phyloP scores from a whole-genome alignment of 148 eudicot species.

The Fagopyrum homotropicum region DNA sequence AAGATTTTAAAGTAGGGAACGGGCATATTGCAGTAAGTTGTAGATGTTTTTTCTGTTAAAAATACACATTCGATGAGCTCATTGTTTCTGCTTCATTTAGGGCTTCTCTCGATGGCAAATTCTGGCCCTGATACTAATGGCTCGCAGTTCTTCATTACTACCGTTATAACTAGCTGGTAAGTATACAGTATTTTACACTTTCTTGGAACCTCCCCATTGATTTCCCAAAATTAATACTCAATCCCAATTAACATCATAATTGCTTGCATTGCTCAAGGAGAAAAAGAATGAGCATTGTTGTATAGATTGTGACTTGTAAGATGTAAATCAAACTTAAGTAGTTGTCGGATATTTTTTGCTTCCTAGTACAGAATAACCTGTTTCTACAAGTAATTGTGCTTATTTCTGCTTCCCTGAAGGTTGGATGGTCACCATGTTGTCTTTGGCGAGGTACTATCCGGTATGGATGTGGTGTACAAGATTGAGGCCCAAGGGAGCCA shows the following conservation, averaged over 20 bases:
- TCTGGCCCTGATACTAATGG: constrained; percentile 60
- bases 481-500: constrained; percentile 56
- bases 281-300: not conserved
- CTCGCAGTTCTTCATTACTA: constrained; percentile 27
- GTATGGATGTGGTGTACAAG: constrained; percentile 72
- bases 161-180: constrained; percentile 36
- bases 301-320: too few relatives aligned
- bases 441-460: constrained; percentile 72
- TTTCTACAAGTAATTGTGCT: not conserved
- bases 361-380: not conserved
- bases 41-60: not conserved
- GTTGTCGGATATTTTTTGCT: not conserved
- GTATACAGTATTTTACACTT: not conserved
- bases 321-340: not conserved
- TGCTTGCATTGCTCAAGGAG: not conserved
- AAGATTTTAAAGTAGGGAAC: not conserved
- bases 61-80: not conserved
- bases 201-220: not conserved
- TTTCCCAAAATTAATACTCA: not conserved
- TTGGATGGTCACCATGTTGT: constrained; percentile 77
- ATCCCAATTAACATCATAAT: not conserved
- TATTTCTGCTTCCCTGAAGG: constrained; percentile 29
- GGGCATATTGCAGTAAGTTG: not conserved
- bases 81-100: constrained; percentile 21
- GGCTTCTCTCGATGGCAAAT: constrained; percentile 79